These are phyloP conservation scores for Moniliella sp. DNA, from an alignment of 1,284 basidiomycete genomes.

Conservation along the genomic window DNA sequence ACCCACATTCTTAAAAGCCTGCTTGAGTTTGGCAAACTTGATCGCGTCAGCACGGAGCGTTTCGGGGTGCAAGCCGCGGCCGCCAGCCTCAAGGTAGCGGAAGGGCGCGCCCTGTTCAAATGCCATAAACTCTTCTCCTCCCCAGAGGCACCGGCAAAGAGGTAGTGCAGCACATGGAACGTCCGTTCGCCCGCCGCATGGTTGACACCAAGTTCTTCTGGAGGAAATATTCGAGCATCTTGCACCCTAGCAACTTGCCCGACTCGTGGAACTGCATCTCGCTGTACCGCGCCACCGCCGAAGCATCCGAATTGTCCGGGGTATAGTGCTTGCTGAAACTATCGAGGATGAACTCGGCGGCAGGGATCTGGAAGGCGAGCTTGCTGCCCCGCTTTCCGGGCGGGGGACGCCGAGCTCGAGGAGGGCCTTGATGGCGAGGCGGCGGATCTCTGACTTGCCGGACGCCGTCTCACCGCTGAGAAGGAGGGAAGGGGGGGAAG, in stretches of 20 bases:
- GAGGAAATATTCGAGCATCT: constrained; percentile 89
- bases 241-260: constrained; percentile 66
- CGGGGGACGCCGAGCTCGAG: constrained; percentile 66
- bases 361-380: constrained; percentile 43
- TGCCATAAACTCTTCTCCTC: constrained; percentile 65
- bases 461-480: constrained; percentile 69
- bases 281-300: constrained; percentile 35
- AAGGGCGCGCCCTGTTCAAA: constrained; percentile 39
- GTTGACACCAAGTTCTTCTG: constrained; percentile 40
- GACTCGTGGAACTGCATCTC: constrained; percentile 37
- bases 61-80: constrained; percentile 35
- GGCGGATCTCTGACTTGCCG: constrained; percentile 73
- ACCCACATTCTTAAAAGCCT: constrained; percentile 74
- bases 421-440: constrained; percentile 70
- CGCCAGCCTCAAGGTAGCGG: constrained; percentile 64
- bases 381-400: constrained; percentile 67
- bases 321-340: constrained; percentile 53
- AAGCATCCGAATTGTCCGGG: constrained; percentile 34
- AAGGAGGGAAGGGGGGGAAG: no score
- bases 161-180: constrained; percentile 90
- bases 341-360: constrained; percentile 82
- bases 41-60: constrained; percentile 42
- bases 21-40: constrained; percentile 73
- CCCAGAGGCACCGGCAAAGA: constrained; percentile 62
- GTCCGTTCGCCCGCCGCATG: constrained; percentile 42